These are phyloP conservation scores for Dorcoceras hygrometricum DNA, from an alignment of 257 asterid genomes.

Conservation along the genomic window DNA sequence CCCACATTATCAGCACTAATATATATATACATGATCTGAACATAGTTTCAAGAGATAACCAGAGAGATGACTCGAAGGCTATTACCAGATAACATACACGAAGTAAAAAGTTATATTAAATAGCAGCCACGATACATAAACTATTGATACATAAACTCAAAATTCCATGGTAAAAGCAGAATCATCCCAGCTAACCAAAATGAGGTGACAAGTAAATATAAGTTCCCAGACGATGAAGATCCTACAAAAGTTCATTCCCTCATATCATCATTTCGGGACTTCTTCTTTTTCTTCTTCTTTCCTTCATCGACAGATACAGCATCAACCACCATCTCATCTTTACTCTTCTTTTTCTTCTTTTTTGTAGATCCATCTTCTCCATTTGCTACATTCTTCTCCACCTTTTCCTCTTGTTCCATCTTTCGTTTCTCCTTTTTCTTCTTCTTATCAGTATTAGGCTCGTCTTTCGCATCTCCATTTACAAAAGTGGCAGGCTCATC, in stretches of 20 bases:
- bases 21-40: too few relatives aligned
- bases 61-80: too few relatives aligned
- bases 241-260: slow-evolving; percentile 24
- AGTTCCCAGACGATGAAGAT: neutral
- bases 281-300: slow-evolving; percentile 61
- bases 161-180: neutral
- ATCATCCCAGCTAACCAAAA: neutral
- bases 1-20: too few relatives aligned
- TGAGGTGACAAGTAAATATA: neutral
- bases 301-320: slow-evolving; percentile 36
- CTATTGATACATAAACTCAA: neutral
- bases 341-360: slow-evolving; percentile 63
- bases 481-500: slow-evolving; percentile 35
- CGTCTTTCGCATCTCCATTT: slow-evolving; percentile 52
- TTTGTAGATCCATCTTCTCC: slow-evolving; percentile 62
- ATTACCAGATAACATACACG: neutral
- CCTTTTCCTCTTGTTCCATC: slow-evolving; percentile 32
- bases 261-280: slow-evolving; percentile 38
- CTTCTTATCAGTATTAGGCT: slow-evolving; percentile 72
- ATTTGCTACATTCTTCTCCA: slow-evolving; percentile 33
- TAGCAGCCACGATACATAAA: neutral
- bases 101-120: neutral
- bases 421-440: slow-evolving; percentile 82
- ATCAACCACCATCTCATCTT: slow-evolving; percentile 38
- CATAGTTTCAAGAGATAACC: neutral